Base-by-base conservation (phyloP, 768 basidiomycete genomes). In the Pulveroboletus sp. region DNA sequence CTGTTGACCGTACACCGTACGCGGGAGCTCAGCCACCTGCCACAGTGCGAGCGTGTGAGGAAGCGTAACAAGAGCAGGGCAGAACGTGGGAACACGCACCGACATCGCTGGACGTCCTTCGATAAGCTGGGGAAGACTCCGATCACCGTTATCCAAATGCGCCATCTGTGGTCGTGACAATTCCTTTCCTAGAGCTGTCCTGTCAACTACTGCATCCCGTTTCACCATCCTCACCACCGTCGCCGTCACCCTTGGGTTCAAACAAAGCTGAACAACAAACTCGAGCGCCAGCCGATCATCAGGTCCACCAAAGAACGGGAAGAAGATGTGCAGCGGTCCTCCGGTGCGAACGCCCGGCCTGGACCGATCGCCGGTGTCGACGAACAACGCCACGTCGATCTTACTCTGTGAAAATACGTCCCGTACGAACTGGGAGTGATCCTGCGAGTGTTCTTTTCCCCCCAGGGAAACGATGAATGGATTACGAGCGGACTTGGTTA, bases 231-330 rank as follows among this genome's bases (percentile, higher is more conserved):
- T 75, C 44, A 93, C 65, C 4, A 94, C 81, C 1, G 87, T 92
- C 11, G 91, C 94, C 9, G 71, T 78, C 12, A 89, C 76, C 47
- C 70, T 72, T 13, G 78, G 72, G 54, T 85, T 86, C 49, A 77
- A 72, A 64, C 90, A 94, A 25, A 95, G 71, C 67, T 94, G 93
- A 13, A 86, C 78, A 19, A 90, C 86, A 57, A 97, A 82, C 29
- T 87, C 82, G 32, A 98, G 70, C 0, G 92, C 90, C 16, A 93
- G 74, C 3, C 95, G 77, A 63, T 97, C 94, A 65, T 98, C 95
- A 0, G 92, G 87, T 0, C 95, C 95, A 20, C 95, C 94, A 64
- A 92, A 89, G 78, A 97, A 97, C 0, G 92, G 89, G 11, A 97
- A 60, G 68, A 92, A 88, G 13, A 97, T 57, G 61, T 91, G 88